These are phyloP conservation scores for Talaromyces sp. DNA, from an alignment of 2,329 filamentous ascomycete species.

Conservation along the genomic window DNA sequence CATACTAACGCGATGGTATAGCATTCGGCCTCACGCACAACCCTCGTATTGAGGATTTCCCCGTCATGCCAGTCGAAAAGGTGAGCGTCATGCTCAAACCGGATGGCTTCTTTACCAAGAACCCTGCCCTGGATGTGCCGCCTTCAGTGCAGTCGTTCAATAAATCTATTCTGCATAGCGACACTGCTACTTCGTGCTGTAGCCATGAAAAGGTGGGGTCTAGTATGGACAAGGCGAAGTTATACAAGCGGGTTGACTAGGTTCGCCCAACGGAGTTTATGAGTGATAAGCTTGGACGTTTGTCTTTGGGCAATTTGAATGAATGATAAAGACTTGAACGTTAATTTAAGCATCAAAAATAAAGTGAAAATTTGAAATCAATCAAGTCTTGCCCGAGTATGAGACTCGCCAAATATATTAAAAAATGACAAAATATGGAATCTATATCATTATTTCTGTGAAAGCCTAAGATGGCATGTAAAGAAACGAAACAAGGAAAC, in stretches of 20 bases:
- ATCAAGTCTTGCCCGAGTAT: not conserved
- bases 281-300: not conserved
- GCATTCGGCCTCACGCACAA: slow-evolving; percentile 60
- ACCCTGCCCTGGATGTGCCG: slow-evolving; percentile 49
- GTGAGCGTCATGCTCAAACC: slow-evolving; percentile 48
- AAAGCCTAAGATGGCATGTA: not conserved
- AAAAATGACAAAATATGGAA: not conserved
- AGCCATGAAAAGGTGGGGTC: slow-evolving; percentile 18
- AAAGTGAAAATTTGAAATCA: not conserved
- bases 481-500: not conserved
- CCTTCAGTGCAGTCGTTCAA: slow-evolving; percentile 42
- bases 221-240: slow-evolving; percentile 28
- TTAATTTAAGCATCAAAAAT: not conserved
- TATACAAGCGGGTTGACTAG: slow-evolving; percentile 31
- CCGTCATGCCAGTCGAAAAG: slow-evolving; percentile 63
- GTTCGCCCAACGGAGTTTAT: not conserved
- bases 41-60: slow-evolving; percentile 62
- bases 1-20: slow-evolving; percentile 18
- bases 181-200: slow-evolving; percentile 23
- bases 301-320: not conserved
- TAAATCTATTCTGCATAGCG: slow-evolving; percentile 36
- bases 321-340: not conserved
- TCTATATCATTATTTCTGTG: slow-evolving; percentile 4
- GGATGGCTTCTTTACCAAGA: slow-evolving; percentile 52
- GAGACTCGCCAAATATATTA: not conserved